Conservation (phyloP, 2,329 filamentous ascomycete genomes). For the Phialophora macrospora region DNA sequence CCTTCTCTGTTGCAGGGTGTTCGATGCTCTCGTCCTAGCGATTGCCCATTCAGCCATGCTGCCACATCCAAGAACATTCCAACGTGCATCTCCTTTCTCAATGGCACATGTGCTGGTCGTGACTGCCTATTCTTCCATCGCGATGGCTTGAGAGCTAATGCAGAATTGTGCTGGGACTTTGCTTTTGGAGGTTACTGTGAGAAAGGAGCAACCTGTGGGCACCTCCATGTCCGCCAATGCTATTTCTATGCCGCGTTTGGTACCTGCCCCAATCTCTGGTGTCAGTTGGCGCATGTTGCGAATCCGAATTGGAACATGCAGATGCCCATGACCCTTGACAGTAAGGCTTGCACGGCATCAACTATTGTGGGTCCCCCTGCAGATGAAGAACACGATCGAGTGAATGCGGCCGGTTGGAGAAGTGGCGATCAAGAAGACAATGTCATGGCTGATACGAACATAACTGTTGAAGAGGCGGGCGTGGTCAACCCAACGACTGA, state of each 20-base stretch:
- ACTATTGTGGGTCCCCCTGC: background rate
- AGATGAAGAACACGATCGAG: background rate
- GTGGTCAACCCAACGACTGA: background rate
- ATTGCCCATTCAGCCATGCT: background rate
- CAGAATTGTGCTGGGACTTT: background rate
- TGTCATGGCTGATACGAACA: background rate
- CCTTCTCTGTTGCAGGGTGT: conserved; percentile 82
- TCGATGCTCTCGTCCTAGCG: conserved; percentile 64
- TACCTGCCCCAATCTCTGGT: conserved; percentile 1
- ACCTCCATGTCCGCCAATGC: background rate
- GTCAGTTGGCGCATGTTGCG: conserved; percentile 4
- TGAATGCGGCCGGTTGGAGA: background rate
- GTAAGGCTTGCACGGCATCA: background rate
- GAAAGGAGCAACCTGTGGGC: background rate
- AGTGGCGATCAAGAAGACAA: background rate
- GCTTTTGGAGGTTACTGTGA: conserved; percentile 3
- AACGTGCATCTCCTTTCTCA: background rate
- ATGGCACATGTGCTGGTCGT: background rate
- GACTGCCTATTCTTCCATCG: background rate
- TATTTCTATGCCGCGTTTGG: background rate
- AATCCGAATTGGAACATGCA: background rate
- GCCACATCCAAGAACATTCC: background rate
- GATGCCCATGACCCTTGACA: background rate
- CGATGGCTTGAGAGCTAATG: background rate
- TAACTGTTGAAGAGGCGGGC: background rate